Base-by-base conservation (phyloP, 768 basidiomycete genomes). In the Tricholoma sp. region DNA sequence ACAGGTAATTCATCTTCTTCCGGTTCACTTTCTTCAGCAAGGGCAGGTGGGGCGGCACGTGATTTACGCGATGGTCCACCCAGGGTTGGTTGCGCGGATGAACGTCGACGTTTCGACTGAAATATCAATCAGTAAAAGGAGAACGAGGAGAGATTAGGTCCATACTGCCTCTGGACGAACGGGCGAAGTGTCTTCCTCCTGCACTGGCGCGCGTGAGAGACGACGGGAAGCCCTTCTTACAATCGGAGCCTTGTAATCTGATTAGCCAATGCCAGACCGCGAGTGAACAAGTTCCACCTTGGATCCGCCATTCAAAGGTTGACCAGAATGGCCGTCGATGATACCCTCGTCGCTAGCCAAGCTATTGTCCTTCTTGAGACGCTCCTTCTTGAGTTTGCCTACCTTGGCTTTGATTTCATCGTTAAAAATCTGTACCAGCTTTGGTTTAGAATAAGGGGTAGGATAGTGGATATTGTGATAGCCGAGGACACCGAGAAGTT, bases 341-440 rank as follows among this genome's bases (percentile, higher is more conserved):
- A 94, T 93, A 4, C 91, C 91, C 56, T 90, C 85, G 59, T 89
- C 88, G 64, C 89, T 92, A 5, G 92, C 84, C 52, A 79, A 69
- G 61, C 88, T 91, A 52, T 83, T 85, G 68, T 83, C 81, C 60
- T 77, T 82, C 73, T 83, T 83, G 37, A 85, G 57, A 47, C 83
- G 76, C 60, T 91, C 85, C 58, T 78, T 84, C 69, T 80, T 84
- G 56, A 88, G 72, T 61, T 82, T 83, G 24, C 68, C 65, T 10
- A 78, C 71, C 54, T 81, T 81, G 18, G 82, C 71, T 67, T 82
- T 88, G 60, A 94, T 80, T 74, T 92, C 82, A 51, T 87, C 82
- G 58, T 89, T 83, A 71, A 93, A 94, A n/a, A 85, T 71, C 57
- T 84, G 79, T 11, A 92, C 80, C 18, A 94, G 80, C 66, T 85